Evolutionary conservation across 805 yeast genomes (phyloP).

Genomic region (Zygoascus ofunaensis): DNA sequence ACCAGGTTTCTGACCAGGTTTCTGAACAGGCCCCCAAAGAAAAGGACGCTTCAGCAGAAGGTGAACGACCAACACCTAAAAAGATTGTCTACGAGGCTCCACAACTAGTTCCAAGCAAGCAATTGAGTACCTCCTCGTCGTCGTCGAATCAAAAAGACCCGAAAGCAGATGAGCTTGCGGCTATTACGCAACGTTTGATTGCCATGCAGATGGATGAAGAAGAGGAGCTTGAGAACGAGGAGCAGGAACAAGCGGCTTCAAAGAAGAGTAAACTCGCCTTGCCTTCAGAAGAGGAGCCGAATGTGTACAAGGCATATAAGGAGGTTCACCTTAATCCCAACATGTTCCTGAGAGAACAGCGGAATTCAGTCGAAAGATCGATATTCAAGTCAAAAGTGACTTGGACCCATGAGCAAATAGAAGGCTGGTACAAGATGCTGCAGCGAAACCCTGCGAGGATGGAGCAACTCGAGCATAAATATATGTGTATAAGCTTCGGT

Average conservation of each 20-base stretch:
- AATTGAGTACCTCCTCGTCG: slow-evolving; percentile 23
- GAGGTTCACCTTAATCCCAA: slow-evolving; percentile 42
- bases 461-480: slow-evolving; percentile 53
- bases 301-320: slow-evolving; percentile 34
- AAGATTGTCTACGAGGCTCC: background rate
- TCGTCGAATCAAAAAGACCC: slow-evolving; percentile 17
- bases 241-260: slow-evolving; percentile 22
- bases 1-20: slow-evolving; percentile 24
- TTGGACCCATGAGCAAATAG: slow-evolving; percentile 88
- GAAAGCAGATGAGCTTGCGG: slow-evolving; percentile 10
- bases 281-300: slow-evolving; percentile 22
- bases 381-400: slow-evolving; percentile 43
- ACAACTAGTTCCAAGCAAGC: slow-evolving; percentile 1
- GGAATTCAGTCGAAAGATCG: slow-evolving; percentile 46
- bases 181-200: slow-evolving; percentile 34
- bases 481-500: slow-evolving; percentile 39
- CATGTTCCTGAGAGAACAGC: slow-evolving; percentile 38
- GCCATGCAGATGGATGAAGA: slow-evolving; percentile 79
- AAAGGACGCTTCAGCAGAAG: slow-evolving; percentile 7
- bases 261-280: too few species aligned
- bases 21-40: slow-evolving; percentile 2
- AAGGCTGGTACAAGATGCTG: slow-evolving; percentile 84
- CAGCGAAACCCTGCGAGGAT: slow-evolving; percentile 55
- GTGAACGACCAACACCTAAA: too few species aligned
- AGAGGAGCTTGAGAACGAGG: slow-evolving; percentile 52